Base-by-base conservation (phyloP, 257 asterid genomes). In the Nicotiana benthamiana region DNA sequence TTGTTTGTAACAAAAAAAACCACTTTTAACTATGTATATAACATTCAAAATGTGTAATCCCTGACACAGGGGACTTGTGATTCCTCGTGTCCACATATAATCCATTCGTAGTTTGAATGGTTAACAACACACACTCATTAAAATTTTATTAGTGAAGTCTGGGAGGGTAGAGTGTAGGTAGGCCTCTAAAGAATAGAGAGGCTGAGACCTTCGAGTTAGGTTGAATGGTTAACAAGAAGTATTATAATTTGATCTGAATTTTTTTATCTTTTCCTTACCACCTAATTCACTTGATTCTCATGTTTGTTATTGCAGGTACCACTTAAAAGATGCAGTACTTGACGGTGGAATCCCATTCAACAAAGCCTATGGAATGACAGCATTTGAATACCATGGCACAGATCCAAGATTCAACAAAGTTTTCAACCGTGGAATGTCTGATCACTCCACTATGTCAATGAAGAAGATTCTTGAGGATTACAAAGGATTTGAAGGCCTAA, bases 321-420 rank as follows among this genome's bases (percentile, higher is more conserved):
- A 91, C 80, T 75, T 95, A 1, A 93, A 91, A 81, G 99, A 95
- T 75, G 96, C 99, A 0, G 93, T 95, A 77, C 88, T 95, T 24
- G 98, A 93, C 9, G 99, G 99, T 9, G 99, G 97, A 61, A 89
- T 89, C 15, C 95, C 99, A 2, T 93, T 93, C 83, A 88, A 92
- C 88, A 93, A 88, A 60, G 98, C 99, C 0, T 89, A 95, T 67
- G 98, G 98, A 77, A 89, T 91, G 98, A 90, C 84, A 2, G 93
- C 93, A 56, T 95, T 93, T 20, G 97, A 93, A 6, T 95, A 95
- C 78, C 92, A 86, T 66, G 98, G 94, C 32, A 92, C 87, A 10
- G 97, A 95, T 48, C 88, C 90, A 24, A 90, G 97, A 86, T 93
- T 95, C 76, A 93, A 92, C 86, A 89, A 92, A 62, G 92, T 95